Base-by-base conservation (phyloP, 805 yeast genomes). In the Metschnikowia picachoensis region DNA sequence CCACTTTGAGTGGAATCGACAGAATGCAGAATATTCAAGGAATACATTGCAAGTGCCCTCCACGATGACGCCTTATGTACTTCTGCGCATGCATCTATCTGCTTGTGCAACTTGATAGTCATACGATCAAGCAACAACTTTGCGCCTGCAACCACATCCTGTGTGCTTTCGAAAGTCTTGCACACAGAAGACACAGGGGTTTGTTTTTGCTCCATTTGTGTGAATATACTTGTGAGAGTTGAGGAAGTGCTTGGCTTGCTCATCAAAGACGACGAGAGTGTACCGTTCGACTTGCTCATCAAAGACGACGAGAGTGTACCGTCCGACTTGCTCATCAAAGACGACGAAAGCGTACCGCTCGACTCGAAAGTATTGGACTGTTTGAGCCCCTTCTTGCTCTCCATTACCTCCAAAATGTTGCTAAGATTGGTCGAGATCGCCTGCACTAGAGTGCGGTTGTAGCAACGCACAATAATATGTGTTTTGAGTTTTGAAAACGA, bases 41-140 rank as follows among this genome's bases (percentile, higher is more conserved):
- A 47, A 48, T 56, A 71, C 77, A 72, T 72, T 1, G 74, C 62
- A 17, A 72, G 52, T 9, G 72, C 65, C 35, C 68, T 61, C 77
- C 77, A 72, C 1, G 75, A 65, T 3, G 74, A 68, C n/a, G 71
- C 67, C 43, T 56, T 60, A 38, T 61, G 59, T 29, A 68, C 57
- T 20, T 56, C 55, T 3, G 57, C 60, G 41, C 60, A 58, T 2
- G 61, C 46, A 37, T 64, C 70, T 42, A 64, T 43, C 41, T 68
- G 72, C 46, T 60, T 60, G 47, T 72, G 77, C 25, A 72, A 59
- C 39, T 74, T 60, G 16, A 72, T 58, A 4, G 68, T 65, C 65
- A 67, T 64, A 15, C 60, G 51, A 33, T 61, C 61, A 30, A 70
- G 56, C 12, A 65, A 47, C 13, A 67, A 43, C 30, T 53, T 41